A percentile compares a stretch with the other conserved stretches of the same genome.
Conservation (phyloP, 78 protist species). For the Dictyostelium brefeldianum region DNA sequence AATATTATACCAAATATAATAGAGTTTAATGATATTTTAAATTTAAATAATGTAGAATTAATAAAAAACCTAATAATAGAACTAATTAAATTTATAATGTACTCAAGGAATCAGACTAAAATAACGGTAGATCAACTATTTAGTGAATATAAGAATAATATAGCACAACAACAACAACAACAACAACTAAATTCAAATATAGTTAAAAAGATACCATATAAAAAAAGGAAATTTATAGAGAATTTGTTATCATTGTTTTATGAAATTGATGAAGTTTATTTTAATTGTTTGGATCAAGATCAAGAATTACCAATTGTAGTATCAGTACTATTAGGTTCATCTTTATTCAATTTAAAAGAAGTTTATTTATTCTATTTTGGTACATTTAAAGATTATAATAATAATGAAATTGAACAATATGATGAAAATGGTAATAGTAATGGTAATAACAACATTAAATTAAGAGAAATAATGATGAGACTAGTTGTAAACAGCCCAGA, state of each 20-base stretch:
- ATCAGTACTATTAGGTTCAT: conserved; percentile 3
- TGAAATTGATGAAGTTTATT: background rate
- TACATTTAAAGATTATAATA: background rate
- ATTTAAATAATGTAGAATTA: background rate
- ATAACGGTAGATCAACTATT: background rate
- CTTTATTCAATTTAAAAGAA: conserved; percentile 23
- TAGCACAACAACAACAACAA: background rate
- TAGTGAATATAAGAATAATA: background rate
- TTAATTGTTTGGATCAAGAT: background rate
- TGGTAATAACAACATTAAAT: background rate
- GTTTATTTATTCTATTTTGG: background rate
- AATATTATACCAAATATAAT: background rate
- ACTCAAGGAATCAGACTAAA: background rate
- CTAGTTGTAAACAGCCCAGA: background rate
- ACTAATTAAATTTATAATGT: background rate
- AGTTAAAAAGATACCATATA: background rate
- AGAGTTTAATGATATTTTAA: background rate
- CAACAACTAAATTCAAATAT: background rate
- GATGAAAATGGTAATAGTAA: background rate
- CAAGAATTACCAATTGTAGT: background rate
- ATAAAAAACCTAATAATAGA: background rate
- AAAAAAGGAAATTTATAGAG: background rate
- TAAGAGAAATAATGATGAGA: conserved; percentile 27
- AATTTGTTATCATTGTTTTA: background rate
- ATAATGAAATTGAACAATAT: background rate